Conservation (phyloP, 2,329 filamentous ascomycete species). For the Colletotrichum gloeosporioides region DNA sequence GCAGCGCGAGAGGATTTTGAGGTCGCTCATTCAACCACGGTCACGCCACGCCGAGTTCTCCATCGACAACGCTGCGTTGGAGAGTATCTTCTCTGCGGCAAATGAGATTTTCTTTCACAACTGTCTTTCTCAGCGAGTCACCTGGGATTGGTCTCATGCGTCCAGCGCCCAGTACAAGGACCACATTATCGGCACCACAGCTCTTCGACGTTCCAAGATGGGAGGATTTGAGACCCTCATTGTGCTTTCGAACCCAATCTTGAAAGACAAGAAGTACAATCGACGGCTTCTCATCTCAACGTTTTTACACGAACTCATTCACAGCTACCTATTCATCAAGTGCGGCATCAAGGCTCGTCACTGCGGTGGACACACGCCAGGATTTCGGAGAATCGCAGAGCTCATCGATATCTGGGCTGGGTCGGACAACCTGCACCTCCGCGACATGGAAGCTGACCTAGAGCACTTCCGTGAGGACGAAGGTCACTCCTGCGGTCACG, state of each 20-base stretch:
- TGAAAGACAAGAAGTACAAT: conserved; percentile 61
- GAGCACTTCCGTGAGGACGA: conserved; percentile 52
- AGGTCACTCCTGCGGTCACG: conserved; percentile 20
- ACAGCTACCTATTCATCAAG: conserved; percentile 69
- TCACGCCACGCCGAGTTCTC: conserved; percentile 50
- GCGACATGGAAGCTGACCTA: conserved; percentile 67
- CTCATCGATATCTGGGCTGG: conserved; percentile 69
- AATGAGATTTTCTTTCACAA: conserved; percentile 69
- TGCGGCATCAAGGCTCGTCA: conserved; percentile 63
- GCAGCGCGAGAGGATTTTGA: conserved; percentile 62
- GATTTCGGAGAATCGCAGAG: conserved; percentile 63
- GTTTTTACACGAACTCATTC: conserved; percentile 71
- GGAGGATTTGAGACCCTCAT: conserved; percentile 68
- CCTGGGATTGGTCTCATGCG: conserved; percentile 66
- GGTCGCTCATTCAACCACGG: conserved; percentile 60
- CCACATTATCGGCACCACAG: conserved; percentile 68
- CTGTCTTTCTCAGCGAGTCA: conserved; percentile 60
- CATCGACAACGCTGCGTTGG: conserved; percentile 62
- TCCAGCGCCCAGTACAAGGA: conserved; percentile 54
- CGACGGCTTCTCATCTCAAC: conserved; percentile 67
- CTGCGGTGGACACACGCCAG: conserved; percentile 64
- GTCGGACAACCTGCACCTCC: conserved; percentile 56
- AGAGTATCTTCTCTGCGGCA: conserved; percentile 63
- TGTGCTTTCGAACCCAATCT: conserved; percentile 63
- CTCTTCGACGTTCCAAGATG: conserved; percentile 53